These are phyloP conservation scores for Eimeria acervulina DNA, from an alignment of 169 alveolate genomes.

Conservation along the genomic window DNA sequence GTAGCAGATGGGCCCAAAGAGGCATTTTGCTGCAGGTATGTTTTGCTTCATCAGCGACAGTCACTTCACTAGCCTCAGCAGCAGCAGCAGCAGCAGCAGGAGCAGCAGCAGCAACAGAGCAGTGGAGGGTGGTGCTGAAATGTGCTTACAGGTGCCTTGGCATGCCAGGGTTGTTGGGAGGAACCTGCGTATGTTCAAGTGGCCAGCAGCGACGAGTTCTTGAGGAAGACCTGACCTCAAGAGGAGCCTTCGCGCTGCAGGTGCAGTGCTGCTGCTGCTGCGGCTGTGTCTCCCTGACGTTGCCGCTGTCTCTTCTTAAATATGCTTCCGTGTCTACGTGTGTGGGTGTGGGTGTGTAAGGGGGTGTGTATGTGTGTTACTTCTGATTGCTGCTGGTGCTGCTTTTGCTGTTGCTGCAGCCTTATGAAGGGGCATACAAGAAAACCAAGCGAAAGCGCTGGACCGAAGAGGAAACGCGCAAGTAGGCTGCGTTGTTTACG, in stretches of 20 bases:
- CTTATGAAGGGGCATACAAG: constrained; percentile 86
- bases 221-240: constrained; percentile 42
- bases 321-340: too few species aligned
- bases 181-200: constrained; percentile 23
- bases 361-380: not conserved
- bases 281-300: not conserved
- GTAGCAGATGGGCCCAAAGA: constrained; percentile 70
- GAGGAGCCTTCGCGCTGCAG: constrained; percentile 45
- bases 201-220: constrained; percentile 58
- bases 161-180: constrained; percentile 52
- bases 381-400: not conserved
- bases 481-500: constrained; percentile 1
- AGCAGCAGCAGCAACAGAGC: constrained; percentile 16
- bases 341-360: not conserved
- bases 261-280: not conserved
- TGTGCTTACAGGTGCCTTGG: constrained; percentile 41
- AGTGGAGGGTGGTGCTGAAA: not conserved
- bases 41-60: not conserved
- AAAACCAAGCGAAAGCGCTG: constrained; percentile 87
- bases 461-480: constrained; percentile 86
- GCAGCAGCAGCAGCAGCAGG: constrained; percentile 5
- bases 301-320: not conserved
- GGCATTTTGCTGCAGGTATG: constrained; percentile 65
- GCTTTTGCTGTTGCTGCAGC: constrained; percentile 65
- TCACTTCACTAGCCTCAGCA: not conserved